Conservation (phyloP, 192 early-diverging fungal species). For the Entomortierella parvispora region DNA sequence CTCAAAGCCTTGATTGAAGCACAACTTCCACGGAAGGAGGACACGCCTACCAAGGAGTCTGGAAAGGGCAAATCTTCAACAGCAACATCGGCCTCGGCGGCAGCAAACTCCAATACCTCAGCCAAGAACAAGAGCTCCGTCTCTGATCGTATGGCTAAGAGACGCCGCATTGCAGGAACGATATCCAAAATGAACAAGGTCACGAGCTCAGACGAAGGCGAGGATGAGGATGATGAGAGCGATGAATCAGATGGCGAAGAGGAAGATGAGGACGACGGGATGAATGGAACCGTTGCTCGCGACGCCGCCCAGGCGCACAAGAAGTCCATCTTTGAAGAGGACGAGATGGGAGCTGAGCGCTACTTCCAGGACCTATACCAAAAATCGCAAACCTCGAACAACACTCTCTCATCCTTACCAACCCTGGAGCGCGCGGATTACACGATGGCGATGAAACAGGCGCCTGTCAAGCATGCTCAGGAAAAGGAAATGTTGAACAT, state of each 20-base stretch:
- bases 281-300: constrained; percentile 8
- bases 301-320: constrained; percentile 25
- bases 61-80: neutral
- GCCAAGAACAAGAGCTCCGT: neutral
- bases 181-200: constrained; percentile 27
- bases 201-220: constrained; percentile 40
- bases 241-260: constrained; percentile 16
- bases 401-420: constrained; percentile 86
- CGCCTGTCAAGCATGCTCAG: constrained; percentile 67
- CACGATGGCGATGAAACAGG: constrained; percentile 58
- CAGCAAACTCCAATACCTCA: neutral
- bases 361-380: constrained; percentile 83
- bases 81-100: neutral
- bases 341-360: constrained; percentile 69
- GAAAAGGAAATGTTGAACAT: constrained; percentile 65
- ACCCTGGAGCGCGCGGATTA: constrained; percentile 79
- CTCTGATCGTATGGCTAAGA: constrained; percentile 11
- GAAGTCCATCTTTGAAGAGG: constrained; percentile 52
- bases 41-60: neutral
- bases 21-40: neutral
- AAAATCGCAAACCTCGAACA: constrained; percentile 78
- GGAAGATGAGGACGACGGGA: constrained; percentile 7
- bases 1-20: constrained; percentile 37
- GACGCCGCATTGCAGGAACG: constrained; percentile 8
- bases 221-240: constrained; percentile 15